These are phyloP conservation scores for Plasmodium relictum DNA, from an alignment of 169 alveolate species.

Conservation along the genomic window DNA sequence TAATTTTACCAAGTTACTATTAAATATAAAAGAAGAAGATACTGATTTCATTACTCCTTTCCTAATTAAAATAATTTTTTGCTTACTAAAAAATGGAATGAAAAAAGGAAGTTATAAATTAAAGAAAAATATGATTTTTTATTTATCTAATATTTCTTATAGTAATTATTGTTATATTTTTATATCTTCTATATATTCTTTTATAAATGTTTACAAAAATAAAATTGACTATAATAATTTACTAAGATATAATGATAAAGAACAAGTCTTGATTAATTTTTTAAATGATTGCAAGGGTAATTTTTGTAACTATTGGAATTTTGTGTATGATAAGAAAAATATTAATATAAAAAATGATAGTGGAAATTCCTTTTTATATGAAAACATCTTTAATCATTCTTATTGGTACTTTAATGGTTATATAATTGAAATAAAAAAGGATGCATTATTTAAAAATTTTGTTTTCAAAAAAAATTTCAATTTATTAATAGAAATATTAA, in stretches of 20 bases:
- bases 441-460: constrained; percentile 27
- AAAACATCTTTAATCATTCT: constrained; percentile 35
- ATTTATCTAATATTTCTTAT: constrained; percentile 39
- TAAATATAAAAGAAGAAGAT: constrained; percentile 76
- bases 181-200: constrained; percentile 41
- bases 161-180: constrained; percentile 56
- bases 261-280: constrained; percentile 26
- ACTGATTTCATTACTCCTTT: constrained; percentile 30
- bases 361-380: constrained; percentile 33
- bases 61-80: constrained; percentile 73
- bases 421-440: constrained; percentile 75
- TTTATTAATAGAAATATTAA: constrained; percentile 33
- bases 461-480: constrained; percentile 32
- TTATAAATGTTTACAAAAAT: constrained; percentile 54
- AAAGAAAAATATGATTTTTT: constrained; percentile 64
- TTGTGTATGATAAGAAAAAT: constrained; percentile 1
- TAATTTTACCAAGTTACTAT: constrained; percentile 43
- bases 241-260: constrained; percentile 53
- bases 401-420: constrained; percentile 38
- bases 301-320: constrained; percentile 35
- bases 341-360: background rate
- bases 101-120: constrained; percentile 38
- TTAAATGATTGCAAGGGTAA: constrained; percentile 12
- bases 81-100: constrained; percentile 48
- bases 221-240: constrained; percentile 41